Percentiles rank a stretch among this genome's conserved stretches.
Evolutionary conservation across 2,329 filamentous ascomycete genomes (phyloP).

Genomic region (Fusarium oxysporum): DNA sequence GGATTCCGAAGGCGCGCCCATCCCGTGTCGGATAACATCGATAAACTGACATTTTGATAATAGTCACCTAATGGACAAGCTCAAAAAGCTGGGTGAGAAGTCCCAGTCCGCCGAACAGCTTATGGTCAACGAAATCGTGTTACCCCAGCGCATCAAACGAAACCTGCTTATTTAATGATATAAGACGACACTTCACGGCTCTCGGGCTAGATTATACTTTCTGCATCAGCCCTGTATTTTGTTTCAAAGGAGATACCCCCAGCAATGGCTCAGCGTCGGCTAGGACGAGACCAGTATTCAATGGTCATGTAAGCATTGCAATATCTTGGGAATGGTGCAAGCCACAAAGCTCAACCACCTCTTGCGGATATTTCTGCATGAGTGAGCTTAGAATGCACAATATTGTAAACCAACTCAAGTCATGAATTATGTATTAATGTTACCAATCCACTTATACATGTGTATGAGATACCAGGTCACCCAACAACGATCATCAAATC

Average conservation of each 20-base stretch:
- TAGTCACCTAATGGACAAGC: constrained; percentile 68
- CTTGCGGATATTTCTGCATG: not conserved
- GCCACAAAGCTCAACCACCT: not conserved
- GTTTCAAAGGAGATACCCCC: constrained; percentile 33
- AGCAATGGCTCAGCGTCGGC: constrained; percentile 26
- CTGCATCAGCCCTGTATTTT: constrained; percentile 6
- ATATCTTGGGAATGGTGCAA: not conserved
- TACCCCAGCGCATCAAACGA: constrained; percentile 60
- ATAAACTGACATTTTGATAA: constrained; percentile 47
- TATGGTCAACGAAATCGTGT: constrained; percentile 48
- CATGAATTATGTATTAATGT: constrained; percentile 19
- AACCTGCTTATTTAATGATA: constrained; percentile 44
- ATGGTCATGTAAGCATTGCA: not conserved
- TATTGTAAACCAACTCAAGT: not conserved
- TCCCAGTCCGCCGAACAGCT: constrained; percentile 49
- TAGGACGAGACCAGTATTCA: constrained; percentile 1
- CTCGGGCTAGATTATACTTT: not conserved
- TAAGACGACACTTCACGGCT: not conserved
- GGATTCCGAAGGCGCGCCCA: constrained; percentile 45
- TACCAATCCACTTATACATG: not conserved
- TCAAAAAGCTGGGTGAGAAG: constrained; percentile 60
- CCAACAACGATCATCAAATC: not conserved
- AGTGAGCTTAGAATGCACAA: not conserved
- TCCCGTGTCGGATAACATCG: constrained; percentile 45
- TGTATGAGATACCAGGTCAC: too few species aligned